phyloP scores from a whole-genome alignment of 345 rosid species.

The Erucastrum elatum region DNA sequence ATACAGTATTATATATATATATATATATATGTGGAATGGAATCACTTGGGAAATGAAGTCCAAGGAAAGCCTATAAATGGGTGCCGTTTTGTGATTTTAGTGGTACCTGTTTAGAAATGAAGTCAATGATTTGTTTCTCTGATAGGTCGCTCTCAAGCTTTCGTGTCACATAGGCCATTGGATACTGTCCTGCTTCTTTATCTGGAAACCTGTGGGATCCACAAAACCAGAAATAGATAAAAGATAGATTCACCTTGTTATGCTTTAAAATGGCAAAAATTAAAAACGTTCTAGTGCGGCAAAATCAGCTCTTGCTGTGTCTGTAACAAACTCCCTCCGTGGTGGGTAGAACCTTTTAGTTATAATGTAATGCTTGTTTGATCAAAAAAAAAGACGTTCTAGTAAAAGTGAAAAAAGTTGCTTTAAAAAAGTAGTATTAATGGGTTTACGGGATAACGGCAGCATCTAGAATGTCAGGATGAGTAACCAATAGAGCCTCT shows the following conservation, averaged over 20 bases:
- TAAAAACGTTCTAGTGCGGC: no score
- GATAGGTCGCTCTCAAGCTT: constrained; percentile 47
- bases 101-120: constrained; percentile 58
- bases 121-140: constrained; percentile 54
- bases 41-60: no score
- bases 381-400: no score
- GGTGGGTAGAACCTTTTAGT: no score
- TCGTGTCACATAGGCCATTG: constrained; percentile 78
- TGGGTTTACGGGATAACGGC: constrained; percentile 68
- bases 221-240: not conserved
- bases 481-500: constrained; percentile 67
- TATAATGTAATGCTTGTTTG: no score
- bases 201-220: constrained; percentile 34
- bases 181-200: constrained; percentile 69
- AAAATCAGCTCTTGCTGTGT: no score
- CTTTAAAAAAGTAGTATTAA: not conserved
- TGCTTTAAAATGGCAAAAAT: not conserved
- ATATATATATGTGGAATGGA: no score
- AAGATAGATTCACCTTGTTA: not conserved
- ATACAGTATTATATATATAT: not conserved
- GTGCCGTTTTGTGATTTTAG: not conserved
- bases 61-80: not conserved
- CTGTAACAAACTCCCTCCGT: no score
- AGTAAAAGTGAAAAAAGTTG: no score
- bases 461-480: constrained; percentile 61